These are phyloP conservation scores for Stagonosporopsis rhizophila DNA, from an alignment of 2,329 filamentous ascomycete species.

Conservation along the genomic window DNA sequence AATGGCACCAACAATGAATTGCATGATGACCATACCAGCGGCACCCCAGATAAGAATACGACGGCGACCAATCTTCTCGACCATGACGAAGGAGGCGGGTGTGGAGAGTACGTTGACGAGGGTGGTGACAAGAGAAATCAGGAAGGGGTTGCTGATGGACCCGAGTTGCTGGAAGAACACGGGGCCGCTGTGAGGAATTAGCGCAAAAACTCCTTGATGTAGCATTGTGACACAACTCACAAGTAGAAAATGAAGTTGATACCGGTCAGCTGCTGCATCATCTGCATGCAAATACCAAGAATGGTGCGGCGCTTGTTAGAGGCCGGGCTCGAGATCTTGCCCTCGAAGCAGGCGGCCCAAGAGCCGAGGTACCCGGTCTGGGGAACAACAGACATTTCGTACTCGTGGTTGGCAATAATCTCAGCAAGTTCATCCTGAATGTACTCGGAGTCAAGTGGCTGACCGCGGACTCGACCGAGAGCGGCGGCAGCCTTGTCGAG, in stretches of 20 bases:
- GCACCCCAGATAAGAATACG: constrained; percentile 80
- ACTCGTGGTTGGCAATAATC: constrained; percentile 91
- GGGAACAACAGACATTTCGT: constrained; percentile 69
- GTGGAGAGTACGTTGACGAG: constrained; percentile 88
- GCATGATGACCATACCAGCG: constrained; percentile 81
- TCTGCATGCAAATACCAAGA: constrained; percentile 57
- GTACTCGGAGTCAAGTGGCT: constrained; percentile 75
- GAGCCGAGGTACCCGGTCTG: constrained; percentile 52
- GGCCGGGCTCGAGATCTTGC: constrained; percentile 57
- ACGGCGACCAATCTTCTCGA: constrained; percentile 83
- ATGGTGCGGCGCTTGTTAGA: constrained; percentile 59
- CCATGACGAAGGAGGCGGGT: constrained; percentile 82
- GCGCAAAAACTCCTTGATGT: neutral
- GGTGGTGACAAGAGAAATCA: constrained; percentile 85
- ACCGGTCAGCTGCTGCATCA: constrained; percentile 67
- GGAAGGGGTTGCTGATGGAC: constrained; percentile 74
- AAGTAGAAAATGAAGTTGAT: constrained; percentile 77
- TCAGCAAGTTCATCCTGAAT: constrained; percentile 83
- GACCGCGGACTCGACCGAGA: constrained; percentile 76
- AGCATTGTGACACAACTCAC: constrained; percentile 38
- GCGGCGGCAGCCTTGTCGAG: constrained; percentile 69
- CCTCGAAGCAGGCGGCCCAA: constrained; percentile 72
- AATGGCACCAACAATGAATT: constrained; percentile 82
- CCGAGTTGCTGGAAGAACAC: constrained; percentile 82
- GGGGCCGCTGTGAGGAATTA: constrained; percentile 52